Evolutionary conservation across 495 filamentous ascomycete genomes (phyloP).

Genomic region (Xylaria scruposa): DNA sequence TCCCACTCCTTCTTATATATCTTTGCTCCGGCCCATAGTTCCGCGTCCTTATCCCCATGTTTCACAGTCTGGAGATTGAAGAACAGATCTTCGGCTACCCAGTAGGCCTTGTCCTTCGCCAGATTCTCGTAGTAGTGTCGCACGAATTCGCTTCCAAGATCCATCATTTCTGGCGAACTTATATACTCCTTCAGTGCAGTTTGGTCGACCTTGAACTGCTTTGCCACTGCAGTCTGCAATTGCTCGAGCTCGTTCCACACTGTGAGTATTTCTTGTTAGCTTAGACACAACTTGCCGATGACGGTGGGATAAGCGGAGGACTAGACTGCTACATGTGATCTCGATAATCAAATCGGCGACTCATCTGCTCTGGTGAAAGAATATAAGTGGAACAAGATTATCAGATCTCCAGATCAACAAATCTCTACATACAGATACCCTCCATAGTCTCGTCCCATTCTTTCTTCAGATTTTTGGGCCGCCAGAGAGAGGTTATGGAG

Average conservation of each 20-base stretch:
- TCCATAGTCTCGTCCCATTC: slow-evolving; percentile 23
- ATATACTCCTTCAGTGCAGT: slow-evolving; percentile 38
- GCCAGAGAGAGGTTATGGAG: slow-evolving; percentile 11
- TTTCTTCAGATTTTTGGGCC: slow-evolving; percentile 14
- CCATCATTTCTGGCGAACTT: slow-evolving; percentile 33
- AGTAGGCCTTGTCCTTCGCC: slow-evolving; percentile 29
- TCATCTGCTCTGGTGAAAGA: neutral
- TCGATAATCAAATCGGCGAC: neutral
- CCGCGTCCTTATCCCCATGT: slow-evolving; percentile 31
- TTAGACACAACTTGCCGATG: neutral
- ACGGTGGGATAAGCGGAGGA: neutral
- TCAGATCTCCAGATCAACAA: neutral
- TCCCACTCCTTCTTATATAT: slow-evolving; percentile 35
- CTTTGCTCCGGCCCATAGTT: slow-evolving; percentile 25
- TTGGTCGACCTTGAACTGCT: slow-evolving; percentile 24
- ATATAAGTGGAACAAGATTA: too few relatives aligned
- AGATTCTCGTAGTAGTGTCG: slow-evolving; percentile 21
- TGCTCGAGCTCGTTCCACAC: slow-evolving; percentile 34
- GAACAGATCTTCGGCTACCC: slow-evolving; percentile 37
- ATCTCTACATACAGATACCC: slow-evolving; percentile 21
- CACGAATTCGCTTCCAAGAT: slow-evolving; percentile 34
- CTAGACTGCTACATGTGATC: neutral
- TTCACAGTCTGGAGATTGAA: slow-evolving; percentile 38
- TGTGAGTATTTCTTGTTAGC: neutral
- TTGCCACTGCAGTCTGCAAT: slow-evolving; percentile 30